These are phyloP conservation scores for Trypanosoma boissoni DNA, from an alignment of 208 protist species.

Conservation along the genomic window DNA sequence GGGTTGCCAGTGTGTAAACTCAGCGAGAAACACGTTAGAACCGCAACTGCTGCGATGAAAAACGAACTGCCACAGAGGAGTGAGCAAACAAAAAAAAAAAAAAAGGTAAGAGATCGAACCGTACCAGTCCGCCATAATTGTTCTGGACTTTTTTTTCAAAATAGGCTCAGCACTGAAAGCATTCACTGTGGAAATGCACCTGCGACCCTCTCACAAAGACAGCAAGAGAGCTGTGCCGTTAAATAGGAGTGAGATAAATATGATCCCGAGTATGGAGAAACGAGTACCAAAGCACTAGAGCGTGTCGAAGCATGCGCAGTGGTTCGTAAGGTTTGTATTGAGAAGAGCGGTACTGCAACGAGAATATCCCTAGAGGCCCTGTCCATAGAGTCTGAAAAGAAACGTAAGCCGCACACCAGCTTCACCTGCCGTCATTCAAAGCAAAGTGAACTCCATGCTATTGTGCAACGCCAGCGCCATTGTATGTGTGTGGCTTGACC, in stretches of 20 bases:
- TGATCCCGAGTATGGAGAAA: slow-evolving; percentile 37
- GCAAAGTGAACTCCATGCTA: slow-evolving; percentile 49
- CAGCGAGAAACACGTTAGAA: too few relatives aligned
- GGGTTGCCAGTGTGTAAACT: too few relatives aligned
- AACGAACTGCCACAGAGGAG: too few relatives aligned
- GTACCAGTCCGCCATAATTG: too few relatives aligned
- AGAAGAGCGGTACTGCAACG: slow-evolving; percentile 53
- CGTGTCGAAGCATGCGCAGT: slow-evolving; percentile 47
- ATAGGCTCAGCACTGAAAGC: too few relatives aligned
- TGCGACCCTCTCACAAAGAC: too few relatives aligned
- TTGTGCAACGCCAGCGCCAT: slow-evolving; percentile 61
- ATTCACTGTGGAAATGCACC: too few relatives aligned
- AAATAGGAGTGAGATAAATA: slow-evolving; percentile 49
- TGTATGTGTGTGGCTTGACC: slow-evolving; percentile 24
- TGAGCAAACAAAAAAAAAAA: too few relatives aligned
- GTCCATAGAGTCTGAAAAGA: slow-evolving; percentile 35
- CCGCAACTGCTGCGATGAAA: too few relatives aligned
- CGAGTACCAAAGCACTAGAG: slow-evolving; percentile 33
- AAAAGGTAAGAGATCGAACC: too few relatives aligned
- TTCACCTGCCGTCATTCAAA: slow-evolving; percentile 43
- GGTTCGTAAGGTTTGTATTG: slow-evolving; percentile 60
- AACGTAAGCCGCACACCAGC: slow-evolving; percentile 42
- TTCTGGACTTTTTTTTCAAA: too few relatives aligned
- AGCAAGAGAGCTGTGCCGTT: too few relatives aligned
- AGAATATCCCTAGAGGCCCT: slow-evolving; percentile 25